Percentiles rank a stretch among this genome's conserved stretches.
Evolutionary conservation across 1,284 basidiomycete genomes (phyloP).

Genomic region (Mixia osmundae): DNA sequence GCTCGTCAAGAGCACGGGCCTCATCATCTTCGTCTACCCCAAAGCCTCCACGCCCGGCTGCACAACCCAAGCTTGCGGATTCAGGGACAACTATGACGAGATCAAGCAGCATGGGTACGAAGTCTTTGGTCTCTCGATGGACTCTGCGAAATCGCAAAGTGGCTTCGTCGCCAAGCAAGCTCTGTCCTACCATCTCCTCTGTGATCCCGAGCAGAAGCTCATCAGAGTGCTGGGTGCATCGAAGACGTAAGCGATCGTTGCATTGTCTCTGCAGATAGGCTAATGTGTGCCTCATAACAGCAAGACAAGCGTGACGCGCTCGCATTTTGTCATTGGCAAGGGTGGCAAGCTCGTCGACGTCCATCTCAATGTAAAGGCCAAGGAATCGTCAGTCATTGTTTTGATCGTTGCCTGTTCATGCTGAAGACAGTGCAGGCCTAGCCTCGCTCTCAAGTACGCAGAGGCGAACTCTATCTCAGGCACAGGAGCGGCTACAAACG

Average conservation of each 20-base stretch:
- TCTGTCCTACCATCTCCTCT: conserved; percentile 12
- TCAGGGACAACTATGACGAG: conserved; percentile 11
- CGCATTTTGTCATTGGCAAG: conserved; percentile 10
- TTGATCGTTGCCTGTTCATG: no score
- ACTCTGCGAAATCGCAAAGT: conserved; percentile 10
- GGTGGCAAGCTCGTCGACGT: conserved; percentile 11
- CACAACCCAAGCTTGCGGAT: conserved; percentile 13
- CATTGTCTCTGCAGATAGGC: no score
- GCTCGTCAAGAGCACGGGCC: conserved; percentile 7
- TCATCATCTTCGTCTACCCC: conserved; percentile 13
- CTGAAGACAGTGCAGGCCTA: no score
- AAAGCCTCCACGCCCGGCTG: conserved; percentile 11
- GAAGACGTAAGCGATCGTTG: no score
- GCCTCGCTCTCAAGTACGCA: no score
- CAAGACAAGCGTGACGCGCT: no score
- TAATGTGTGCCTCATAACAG: no score
- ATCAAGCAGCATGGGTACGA: conserved; percentile 10
- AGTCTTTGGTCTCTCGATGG: conserved; percentile 11
- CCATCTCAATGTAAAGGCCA: conserved; percentile 8
- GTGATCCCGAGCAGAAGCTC: conserved; percentile 10
- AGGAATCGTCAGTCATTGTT: no score
- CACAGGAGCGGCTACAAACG: no score
- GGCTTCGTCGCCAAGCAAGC: conserved; percentile 11
- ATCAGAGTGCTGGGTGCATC: conserved; percentile 9
- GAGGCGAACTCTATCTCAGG: no score